Percentiles rank a stretch among this genome's conserved stretches.
phyloP scores from a whole-genome alignment of 768 basidiomycete genomes.

The Aureoboletus auriporus region DNA sequence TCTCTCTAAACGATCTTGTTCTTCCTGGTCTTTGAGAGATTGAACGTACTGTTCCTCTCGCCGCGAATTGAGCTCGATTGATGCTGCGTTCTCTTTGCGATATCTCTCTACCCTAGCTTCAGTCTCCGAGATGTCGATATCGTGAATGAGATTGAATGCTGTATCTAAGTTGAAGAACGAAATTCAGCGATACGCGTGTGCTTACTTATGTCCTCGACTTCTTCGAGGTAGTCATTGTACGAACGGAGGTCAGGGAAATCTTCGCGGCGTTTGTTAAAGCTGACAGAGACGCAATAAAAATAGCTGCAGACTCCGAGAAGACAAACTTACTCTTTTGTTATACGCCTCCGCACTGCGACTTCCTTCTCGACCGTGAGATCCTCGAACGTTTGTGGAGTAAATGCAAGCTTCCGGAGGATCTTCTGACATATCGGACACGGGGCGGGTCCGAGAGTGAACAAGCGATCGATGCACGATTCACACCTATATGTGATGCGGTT shows the following conservation, averaged over 20 bases:
- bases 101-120: constrained; percentile 80
- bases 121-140: constrained; percentile 74
- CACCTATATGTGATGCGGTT: constrained; percentile 60
- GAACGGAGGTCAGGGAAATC: constrained; percentile 78
- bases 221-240: constrained; percentile 95
- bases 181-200: neutral
- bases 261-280: constrained; percentile 91
- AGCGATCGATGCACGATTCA: constrained; percentile 95
- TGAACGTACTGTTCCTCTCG: constrained; percentile 76
- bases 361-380: constrained; percentile 93
- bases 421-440: constrained; percentile 93
- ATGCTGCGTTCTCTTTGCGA: constrained; percentile 73
- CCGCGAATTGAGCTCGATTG: constrained; percentile 81
- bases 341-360: constrained; percentile 80
- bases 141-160: constrained; percentile 96
- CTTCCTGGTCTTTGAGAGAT: constrained; percentile 74
- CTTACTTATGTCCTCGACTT: constrained; percentile 88
- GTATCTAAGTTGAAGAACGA: neutral
- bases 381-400: constrained; percentile 92
- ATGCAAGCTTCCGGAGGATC: constrained; percentile 87
- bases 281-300: constrained; percentile 28
- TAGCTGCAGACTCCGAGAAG: neutral
- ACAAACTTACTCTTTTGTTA: constrained; percentile 76
- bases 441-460: constrained; percentile 94
- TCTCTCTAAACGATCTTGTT: constrained; percentile 66